A percentile compares a stretch with the other conserved stretches of the same genome.
phyloP scores from a whole-genome alignment of 1,284 basidiomycete species.

The Agaricales sp. region DNA sequence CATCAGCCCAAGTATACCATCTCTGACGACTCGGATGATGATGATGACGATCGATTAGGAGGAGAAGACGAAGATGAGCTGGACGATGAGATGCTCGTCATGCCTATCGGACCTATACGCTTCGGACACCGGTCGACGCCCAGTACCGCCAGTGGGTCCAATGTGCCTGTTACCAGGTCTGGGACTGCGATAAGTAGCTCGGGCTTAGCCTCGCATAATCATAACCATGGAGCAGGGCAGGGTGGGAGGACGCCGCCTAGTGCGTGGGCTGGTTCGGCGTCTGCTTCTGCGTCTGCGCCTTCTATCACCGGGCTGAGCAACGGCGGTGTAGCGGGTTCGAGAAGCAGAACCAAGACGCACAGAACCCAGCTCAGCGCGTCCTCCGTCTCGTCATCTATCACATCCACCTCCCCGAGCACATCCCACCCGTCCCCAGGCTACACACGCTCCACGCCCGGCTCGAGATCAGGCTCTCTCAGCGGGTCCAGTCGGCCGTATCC shows the following conservation, averaged over 20 bases:
- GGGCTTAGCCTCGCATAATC: not conserved
- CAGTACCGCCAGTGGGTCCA: conserved; percentile 10
- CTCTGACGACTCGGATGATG: too few relatives aligned
- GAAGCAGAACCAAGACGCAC: conserved; percentile 20
- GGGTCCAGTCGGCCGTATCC: not conserved
- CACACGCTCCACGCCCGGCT: not conserved
- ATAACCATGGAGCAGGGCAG: conserved; percentile 13
- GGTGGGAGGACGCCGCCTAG: conserved; percentile 21
- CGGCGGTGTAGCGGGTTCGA: too few relatives aligned
- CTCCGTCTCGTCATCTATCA: not conserved
- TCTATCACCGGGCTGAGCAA: too few relatives aligned
- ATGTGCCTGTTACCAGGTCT: conserved; percentile 3
- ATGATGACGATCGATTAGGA: conserved; percentile 29
- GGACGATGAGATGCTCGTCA: conserved; percentile 65
- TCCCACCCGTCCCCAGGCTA: too few relatives aligned
- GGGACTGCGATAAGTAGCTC: not conserved
- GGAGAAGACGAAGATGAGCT: conserved; percentile 41
- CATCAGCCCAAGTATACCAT: too few relatives aligned
- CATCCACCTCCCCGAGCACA: too few relatives aligned
- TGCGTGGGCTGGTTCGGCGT: conserved; percentile 19
- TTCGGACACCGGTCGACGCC: conserved; percentile 10
- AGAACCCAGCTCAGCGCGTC: not conserved
- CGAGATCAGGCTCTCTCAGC: not conserved
- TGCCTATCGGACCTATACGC: conserved; percentile 49
- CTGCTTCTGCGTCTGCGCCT: conserved; percentile 10